Conservation (phyloP, 768 basidiomycete genomes). For the Amanita rimosa region DNA sequence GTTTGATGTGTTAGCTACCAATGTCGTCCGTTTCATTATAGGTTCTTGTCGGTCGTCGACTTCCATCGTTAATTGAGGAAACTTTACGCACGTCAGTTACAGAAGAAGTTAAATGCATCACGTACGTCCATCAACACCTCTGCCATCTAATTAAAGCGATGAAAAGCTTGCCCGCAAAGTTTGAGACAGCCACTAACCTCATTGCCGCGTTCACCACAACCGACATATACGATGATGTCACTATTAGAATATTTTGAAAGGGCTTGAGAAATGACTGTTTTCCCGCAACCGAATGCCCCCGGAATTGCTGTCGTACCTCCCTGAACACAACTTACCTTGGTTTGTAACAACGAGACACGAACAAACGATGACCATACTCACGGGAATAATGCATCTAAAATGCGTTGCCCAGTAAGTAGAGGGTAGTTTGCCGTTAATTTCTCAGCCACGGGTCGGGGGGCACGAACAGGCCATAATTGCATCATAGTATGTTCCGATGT, state of each 20-base stretch:
- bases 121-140: conserved; percentile 96
- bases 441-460: conserved; percentile 91
- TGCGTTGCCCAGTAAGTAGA: conserved; percentile 91
- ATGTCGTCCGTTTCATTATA: conserved; percentile 99
- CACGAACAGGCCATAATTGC: conserved; percentile 99
- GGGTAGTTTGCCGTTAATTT: conserved; percentile 91
- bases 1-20: conserved; percentile 99
- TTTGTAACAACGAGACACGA: background rate
- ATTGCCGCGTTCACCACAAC: conserved; percentile 97
- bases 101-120: conserved; percentile 3
- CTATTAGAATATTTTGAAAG: conserved; percentile 98
- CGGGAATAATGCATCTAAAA: conserved; percentile 95
- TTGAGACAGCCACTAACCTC: conserved; percentile 39
- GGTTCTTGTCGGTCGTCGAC: conserved; percentile 90
- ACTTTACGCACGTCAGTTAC: conserved; percentile 23
- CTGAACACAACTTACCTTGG: conserved; percentile 70
- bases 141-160: conserved; percentile 54
- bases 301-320: conserved; percentile 97
- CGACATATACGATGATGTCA: conserved; percentile 98
- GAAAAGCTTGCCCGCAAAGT: conserved; percentile 1
- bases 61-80: conserved; percentile 91
- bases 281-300: conserved; percentile 97
- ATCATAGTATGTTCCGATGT: conserved; percentile 89
- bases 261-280: conserved; percentile 98
- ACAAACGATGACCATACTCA: conserved; percentile 25